phyloP scores from a whole-genome alignment of 1,284 basidiomycete species.

The Rhodotorula mucilaginosa region DNA sequence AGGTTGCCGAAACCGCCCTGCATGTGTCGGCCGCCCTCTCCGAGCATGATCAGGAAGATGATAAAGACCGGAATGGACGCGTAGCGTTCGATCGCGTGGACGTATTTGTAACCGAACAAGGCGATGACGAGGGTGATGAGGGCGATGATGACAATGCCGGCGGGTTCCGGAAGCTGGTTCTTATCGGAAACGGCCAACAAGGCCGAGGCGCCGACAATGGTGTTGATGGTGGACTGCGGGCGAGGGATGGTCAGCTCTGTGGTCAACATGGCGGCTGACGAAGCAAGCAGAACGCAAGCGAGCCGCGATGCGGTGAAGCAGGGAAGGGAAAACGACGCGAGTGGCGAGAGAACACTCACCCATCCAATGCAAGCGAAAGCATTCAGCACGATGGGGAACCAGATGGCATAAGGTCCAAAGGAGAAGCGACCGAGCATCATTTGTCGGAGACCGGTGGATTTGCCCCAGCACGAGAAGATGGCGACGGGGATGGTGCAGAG shows the following conservation, averaged over 20 bases:
- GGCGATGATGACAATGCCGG: constrained; percentile 47
- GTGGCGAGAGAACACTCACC: constrained; percentile 7
- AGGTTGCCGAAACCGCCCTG: constrained; percentile 38
- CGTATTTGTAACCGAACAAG: constrained; percentile 53
- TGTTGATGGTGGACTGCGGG: constrained; percentile 47
- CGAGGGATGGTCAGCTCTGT: background rate
- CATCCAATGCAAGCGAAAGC: constrained; percentile 40
- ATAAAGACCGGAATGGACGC: constrained; percentile 75
- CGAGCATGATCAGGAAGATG: constrained; percentile 61
- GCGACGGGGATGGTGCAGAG: constrained; percentile 46
- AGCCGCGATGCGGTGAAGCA: background rate
- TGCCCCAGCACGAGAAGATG: constrained; percentile 66
- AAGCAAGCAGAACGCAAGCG: background rate
- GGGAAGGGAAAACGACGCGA: too few relatives aligned
- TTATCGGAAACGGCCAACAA: constrained; percentile 46
- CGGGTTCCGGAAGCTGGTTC: constrained; percentile 40
- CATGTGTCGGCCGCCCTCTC: constrained; percentile 33
- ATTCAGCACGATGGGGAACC: constrained; percentile 41
- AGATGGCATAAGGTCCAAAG: constrained; percentile 47
- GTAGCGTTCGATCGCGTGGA: constrained; percentile 63
- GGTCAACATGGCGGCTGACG: background rate
- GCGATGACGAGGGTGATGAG: constrained; percentile 52
- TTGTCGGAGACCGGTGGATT: constrained; percentile 62
- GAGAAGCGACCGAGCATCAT: constrained; percentile 51
- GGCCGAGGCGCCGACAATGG: constrained; percentile 48